Evolutionary conservation across 1,284 basidiomycete genomes (phyloP), one percentile per base, ranked within the genome.

Genomic region (Omphalotus olearius): DNA sequence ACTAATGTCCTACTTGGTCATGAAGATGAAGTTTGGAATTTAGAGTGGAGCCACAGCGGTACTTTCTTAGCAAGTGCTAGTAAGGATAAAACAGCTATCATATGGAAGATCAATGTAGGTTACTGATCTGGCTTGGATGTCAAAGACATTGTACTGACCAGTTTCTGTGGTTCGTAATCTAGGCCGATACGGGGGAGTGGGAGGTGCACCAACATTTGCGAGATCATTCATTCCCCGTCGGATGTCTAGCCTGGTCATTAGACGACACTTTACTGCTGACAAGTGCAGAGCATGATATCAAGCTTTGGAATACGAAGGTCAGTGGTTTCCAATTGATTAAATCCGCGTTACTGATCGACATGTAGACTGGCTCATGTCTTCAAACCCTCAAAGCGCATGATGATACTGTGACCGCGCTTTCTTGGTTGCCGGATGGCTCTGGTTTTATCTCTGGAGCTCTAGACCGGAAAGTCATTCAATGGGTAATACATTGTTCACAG

Each of bases 31-130:
- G 93, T 99, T 11, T 99, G 96, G 95, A 85, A 90, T 62, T 71
- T 98, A 55, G 88, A 88, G 64, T 99, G 95, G 91, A 97, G 93
- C 66, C 91, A 93, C 61, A 85, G 88, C 64, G 96, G 97, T 3
- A 70, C 71, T 44, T 85, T 80, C 61, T 76, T 99, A 35, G 97
- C 95, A 13, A 94, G 87, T 56, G 91, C 88, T 33, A 90, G 95
- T 54, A 90, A 82, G 64, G 95, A 98, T 67, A 83, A 82, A 69
- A 78, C 79, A 2, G 93, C 91, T 6, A 90, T 97, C 56, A 88
- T 98, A 49, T 99, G 95, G 95, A 78, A 78, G 48, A 76, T 93
- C 52, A 83, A 82, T 65, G 91, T 91, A 65, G 65, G 85, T 74
- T 41, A 46, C 26, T 42, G 42, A 47, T 43, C 23, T 30, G 26